phyloP scores from a whole-genome alignment of 116 monocot species.

The Iris pallida region DNA sequence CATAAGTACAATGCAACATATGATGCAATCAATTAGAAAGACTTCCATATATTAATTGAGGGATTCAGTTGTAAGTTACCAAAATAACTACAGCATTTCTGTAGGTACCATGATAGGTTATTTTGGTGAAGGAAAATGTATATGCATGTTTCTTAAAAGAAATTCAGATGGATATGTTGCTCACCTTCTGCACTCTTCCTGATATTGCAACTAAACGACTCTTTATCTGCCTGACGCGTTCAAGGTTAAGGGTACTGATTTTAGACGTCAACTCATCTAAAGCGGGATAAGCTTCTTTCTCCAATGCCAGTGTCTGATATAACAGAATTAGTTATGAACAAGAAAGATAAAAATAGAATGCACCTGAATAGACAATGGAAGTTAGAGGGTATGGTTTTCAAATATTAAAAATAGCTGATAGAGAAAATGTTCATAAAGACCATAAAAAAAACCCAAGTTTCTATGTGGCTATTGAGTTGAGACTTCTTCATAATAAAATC shows the following conservation, averaged over 20 bases:
- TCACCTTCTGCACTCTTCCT: constrained; percentile 29
- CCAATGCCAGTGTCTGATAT: constrained; percentile 22
- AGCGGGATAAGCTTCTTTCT: constrained; percentile 34
- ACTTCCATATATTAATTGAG: neutral
- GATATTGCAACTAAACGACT: constrained; percentile 25
- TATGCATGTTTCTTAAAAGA: neutral
- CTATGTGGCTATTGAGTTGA: too few species aligned
- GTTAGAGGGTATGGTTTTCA: neutral
- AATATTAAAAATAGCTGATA: neutral
- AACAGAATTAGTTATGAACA: constrained; percentile 1
- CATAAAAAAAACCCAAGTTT: too few species aligned
- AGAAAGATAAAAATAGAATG: neutral
- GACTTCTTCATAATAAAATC: too few species aligned
- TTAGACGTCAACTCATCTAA: constrained; percentile 31
- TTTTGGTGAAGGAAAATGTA: too few species aligned
- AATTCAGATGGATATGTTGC: neutral
- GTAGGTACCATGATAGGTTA: too few species aligned
- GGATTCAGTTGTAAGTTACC: neutral
- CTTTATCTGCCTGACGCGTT: constrained; percentile 29
- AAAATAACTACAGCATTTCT: too few species aligned
- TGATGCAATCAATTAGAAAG: too few species aligned
- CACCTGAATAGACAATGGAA: neutral
- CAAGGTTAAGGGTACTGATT: constrained; percentile 31
- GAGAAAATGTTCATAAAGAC: too few species aligned
- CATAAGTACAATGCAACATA: too few species aligned